Conservation (phyloP, 192 early-diverging fungal species). For the Dimargaris xerosporica region DNA sequence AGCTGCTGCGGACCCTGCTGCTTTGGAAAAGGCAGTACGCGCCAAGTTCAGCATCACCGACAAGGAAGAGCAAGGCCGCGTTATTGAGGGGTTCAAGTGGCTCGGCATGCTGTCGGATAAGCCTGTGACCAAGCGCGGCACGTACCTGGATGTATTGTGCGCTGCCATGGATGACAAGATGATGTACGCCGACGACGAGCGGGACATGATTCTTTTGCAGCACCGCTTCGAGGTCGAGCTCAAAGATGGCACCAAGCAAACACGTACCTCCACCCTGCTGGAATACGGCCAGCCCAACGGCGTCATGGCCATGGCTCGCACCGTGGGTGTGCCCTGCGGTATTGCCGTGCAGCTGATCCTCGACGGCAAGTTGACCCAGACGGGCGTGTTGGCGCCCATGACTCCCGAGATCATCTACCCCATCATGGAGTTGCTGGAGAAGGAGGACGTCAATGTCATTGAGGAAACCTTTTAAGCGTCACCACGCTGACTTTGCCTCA, state of each 20-base stretch:
- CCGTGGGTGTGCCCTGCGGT: slow-evolving; percentile 63
- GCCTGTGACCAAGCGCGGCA: not conserved
- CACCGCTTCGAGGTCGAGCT: slow-evolving; percentile 83
- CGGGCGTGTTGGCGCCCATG: slow-evolving; percentile 89
- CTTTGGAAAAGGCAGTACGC: slow-evolving; percentile 15
- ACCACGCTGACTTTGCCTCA: too few species aligned
- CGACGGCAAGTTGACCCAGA: slow-evolving; percentile 35
- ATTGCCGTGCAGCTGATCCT: slow-evolving; percentile 59
- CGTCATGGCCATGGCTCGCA: slow-evolving; percentile 69
- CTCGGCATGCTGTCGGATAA: slow-evolving; percentile 17
- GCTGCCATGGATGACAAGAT: slow-evolving; percentile 60
- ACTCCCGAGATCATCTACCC: slow-evolving; percentile 76
- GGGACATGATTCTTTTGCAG: slow-evolving; percentile 87
- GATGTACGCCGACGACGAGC: slow-evolving; percentile 58
- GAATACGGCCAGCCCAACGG: slow-evolving; percentile 44
- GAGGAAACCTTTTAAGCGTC: slow-evolving; percentile 59
- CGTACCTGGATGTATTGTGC: slow-evolving; percentile 74
- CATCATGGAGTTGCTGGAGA: slow-evolving; percentile 71
- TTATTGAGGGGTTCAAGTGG: slow-evolving; percentile 43
- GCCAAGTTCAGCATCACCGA: slow-evolving; percentile 20
- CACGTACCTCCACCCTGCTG: slow-evolving; percentile 49
- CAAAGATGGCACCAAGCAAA: slow-evolving; percentile 25
- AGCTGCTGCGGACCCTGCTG: not conserved
- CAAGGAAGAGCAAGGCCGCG: slow-evolving; percentile 10
- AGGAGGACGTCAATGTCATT: slow-evolving; percentile 76